These are phyloP conservation scores for Schizosaccharomyces lindneri DNA, from an alignment of 805 yeast species.

Conservation along the genomic window DNA sequence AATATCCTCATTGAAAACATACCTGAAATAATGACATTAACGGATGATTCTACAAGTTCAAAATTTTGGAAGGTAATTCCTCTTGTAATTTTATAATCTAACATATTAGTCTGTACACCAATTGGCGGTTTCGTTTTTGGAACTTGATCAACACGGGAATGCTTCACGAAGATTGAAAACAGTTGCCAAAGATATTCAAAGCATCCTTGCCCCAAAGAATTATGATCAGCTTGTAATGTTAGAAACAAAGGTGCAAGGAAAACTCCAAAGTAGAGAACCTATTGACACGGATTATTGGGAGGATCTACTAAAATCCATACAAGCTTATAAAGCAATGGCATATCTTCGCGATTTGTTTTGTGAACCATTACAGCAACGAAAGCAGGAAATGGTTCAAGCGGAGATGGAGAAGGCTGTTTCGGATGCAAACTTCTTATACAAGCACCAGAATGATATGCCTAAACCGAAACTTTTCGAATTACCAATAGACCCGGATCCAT, in stretches of 20 bases:
- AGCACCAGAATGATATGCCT: too few relatives aligned
- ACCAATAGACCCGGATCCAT: background rate
- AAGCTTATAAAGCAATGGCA: slow-evolving; percentile 8
- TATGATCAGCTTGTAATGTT: slow-evolving; percentile 10
- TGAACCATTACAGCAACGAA: slow-evolving; percentile 5
- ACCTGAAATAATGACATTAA: too few relatives aligned
- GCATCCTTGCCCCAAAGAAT: slow-evolving; percentile 10
- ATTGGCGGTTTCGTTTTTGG: background rate
- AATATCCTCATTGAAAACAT: too few relatives aligned
- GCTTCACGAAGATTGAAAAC: slow-evolving; percentile 5
- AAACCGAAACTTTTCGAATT: background rate
- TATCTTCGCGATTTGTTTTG: slow-evolving; percentile 5
- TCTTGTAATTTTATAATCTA: background rate
- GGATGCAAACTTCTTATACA: background rate
- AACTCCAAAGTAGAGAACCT: slow-evolving; percentile 6
- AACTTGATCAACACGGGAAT: background rate
- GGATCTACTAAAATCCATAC: slow-evolving; percentile 9
- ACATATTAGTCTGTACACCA: background rate
- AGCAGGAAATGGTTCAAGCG: slow-evolving; percentile 4
- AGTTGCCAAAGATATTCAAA: slow-evolving; percentile 12
- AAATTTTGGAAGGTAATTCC: background rate
- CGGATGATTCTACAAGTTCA: background rate
- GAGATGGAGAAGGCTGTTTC: slow-evolving; percentile 3
- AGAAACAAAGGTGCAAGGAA: slow-evolving; percentile 8
- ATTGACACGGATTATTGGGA: slow-evolving; percentile 14